Evolutionary conservation across 495 filamentous ascomycete species (phyloP).

Genomic region (Durotheca rogersii): DNA sequence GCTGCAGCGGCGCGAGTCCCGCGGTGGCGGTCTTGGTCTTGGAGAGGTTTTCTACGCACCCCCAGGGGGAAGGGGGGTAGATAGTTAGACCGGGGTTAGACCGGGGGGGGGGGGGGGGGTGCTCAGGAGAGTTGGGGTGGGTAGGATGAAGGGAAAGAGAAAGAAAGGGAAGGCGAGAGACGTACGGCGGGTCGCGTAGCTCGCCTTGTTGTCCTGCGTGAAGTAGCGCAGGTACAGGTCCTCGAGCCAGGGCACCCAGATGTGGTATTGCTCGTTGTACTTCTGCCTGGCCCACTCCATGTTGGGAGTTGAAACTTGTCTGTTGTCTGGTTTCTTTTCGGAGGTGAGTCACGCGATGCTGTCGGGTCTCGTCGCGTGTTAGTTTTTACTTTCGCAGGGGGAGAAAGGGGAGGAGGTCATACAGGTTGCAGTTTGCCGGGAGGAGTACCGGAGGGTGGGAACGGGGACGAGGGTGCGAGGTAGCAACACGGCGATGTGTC

Average conservation of each 20-base stretch:
- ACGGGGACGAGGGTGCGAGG: too few relatives aligned
- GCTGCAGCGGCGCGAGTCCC: too few relatives aligned
- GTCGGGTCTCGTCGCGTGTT: background rate
- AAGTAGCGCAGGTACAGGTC: slow-evolving; percentile 69
- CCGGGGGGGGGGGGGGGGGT: background rate
- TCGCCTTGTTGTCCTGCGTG: slow-evolving; percentile 70
- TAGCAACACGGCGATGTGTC: too few relatives aligned
- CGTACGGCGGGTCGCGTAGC: slow-evolving; percentile 61
- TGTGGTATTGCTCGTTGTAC: slow-evolving; percentile 67
- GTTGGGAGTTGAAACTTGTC: slow-evolving; percentile 7
- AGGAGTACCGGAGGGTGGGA: too few relatives aligned
- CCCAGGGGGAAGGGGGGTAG: too few relatives aligned
- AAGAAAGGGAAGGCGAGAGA: background rate
- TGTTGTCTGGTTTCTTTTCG: too few relatives aligned
- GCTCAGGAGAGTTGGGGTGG: background rate
- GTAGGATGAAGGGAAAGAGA: background rate
- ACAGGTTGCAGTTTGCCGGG: too few relatives aligned
- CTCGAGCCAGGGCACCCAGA: slow-evolving; percentile 75
- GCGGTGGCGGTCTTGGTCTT: slow-evolving; percentile 64
- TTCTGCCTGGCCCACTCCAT: slow-evolving; percentile 58
- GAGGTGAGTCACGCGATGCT: background rate
- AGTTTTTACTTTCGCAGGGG: too few relatives aligned
- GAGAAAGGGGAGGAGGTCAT: too few relatives aligned
- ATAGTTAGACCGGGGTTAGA: background rate
- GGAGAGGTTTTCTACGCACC: slow-evolving; percentile 45